phyloP scores from a whole-genome alignment of 2,329 filamentous ascomycete species.

The Emericellopsis cladophorae region DNA sequence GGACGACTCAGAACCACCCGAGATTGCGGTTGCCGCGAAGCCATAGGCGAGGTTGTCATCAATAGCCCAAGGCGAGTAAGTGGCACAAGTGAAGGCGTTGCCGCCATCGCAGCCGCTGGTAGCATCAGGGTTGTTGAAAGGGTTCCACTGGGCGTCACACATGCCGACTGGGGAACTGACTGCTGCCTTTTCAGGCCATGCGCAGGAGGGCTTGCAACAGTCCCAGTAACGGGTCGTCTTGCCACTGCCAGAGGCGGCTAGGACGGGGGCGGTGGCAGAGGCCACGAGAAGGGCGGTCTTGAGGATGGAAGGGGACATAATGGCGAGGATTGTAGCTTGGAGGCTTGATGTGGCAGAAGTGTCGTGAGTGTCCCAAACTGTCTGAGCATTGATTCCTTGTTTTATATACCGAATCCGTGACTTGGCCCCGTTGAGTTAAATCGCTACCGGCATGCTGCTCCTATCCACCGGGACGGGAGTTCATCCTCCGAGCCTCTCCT shows the following conservation, averaged over 20 bases:
- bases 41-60: slow-evolving; percentile 47
- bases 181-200: slow-evolving; percentile 43
- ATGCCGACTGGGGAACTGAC: slow-evolving; percentile 36
- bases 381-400: background rate
- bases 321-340: background rate
- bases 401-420: too few relatives aligned
- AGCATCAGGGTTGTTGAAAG: slow-evolving; percentile 33
- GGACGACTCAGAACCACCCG: slow-evolving; percentile 39
- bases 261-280: slow-evolving; percentile 1
- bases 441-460: too few relatives aligned
- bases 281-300: slow-evolving; percentile 3
- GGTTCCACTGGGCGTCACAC: slow-evolving; percentile 41
- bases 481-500: too few relatives aligned
- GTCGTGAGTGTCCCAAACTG: background rate
- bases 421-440: too few relatives aligned
- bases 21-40: slow-evolving; percentile 47
- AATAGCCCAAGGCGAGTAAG: slow-evolving; percentile 50
- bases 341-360: background rate
- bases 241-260: slow-evolving; percentile 2
- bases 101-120: slow-evolving; percentile 44
- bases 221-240: slow-evolving; percentile 35
- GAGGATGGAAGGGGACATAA: slow-evolving; percentile 1
- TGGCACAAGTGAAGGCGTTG: slow-evolving; percentile 45
- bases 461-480: too few relatives aligned
- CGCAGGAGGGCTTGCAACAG: slow-evolving; percentile 60